Base-by-base conservation (phyloP, 305 asterid species). In the Lippia alba region DNA sequence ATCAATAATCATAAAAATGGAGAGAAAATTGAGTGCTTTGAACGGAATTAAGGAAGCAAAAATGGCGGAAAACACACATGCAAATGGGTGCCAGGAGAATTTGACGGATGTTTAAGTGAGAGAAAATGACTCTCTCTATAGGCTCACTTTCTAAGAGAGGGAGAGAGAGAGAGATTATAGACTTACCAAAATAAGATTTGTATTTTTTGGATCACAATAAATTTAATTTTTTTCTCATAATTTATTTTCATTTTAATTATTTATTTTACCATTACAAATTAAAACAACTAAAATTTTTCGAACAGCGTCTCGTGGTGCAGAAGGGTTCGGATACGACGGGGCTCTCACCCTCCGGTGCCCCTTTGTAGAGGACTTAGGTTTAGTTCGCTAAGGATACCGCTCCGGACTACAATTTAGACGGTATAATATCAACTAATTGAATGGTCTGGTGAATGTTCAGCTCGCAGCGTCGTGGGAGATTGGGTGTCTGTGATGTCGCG, bases 31-130 rank as follows among this genome's bases (percentile, higher is more conserved):
- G 20, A 46, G 57, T n/a, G 56, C n/a, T 15, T 60, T 18, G 56
- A 12, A 24, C 33, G 41, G 49, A 58, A 64, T 36, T 5, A 44
- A 34, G 18, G 30, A 11, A 64, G 72, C 51, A 58, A 50, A 68
- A 64, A 68, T 67, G 74, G 81, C 79, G 69, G 61, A 61, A 73
- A 24, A 54, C 58, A 36, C 74, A 79, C 84, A 79, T 61, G 75
- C 70, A 77, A 24, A 67, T 48, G 60, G 62, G 59, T 69, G 56
- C 40, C 16, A 49, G 76, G 81, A 83, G 81, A 72, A 59, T 74
- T 70, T 36, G 75, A 73, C 56, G 67, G 54, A 61, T 50, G 75
- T 59, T 61, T 20, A 11, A 56, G 70, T 66, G 62, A 44, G 71
- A 72, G 73, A 70, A 53, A 55, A 56, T 51, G 76, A 73, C 74